Base-by-base conservation (phyloP, 495 filamentous ascomycete genomes). In the Penicillium soppii region DNA sequence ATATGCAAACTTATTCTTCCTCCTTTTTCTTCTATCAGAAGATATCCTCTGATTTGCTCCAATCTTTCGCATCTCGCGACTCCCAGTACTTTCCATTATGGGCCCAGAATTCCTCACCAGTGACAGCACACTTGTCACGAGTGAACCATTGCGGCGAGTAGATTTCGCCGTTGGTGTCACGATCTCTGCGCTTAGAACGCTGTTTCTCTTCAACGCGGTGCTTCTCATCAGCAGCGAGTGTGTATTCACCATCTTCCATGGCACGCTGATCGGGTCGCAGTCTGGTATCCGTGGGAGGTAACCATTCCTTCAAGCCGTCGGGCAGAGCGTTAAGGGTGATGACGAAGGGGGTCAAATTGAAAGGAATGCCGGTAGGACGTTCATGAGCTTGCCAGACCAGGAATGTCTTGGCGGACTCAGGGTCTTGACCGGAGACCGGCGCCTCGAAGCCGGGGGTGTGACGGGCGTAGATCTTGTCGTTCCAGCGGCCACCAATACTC, bases 191-290 rank as follows among this genome's bases (percentile, higher is more conserved):
- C 65, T 82, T 85, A 30, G 85, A 86, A 47, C 94, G 74, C 77
- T 98, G 94, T 57, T 86, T 94, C 76, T 97, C 91, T 71, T 98
- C 94, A 0, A 98, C 81, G 8, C 95, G 80, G 61, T 95, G 92
- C 79, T 98, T 98, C 77, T 98, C 94, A 17, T 77, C 79, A 1
- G 94, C 95, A 8, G 94, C 94, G 39, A 95, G 72, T 58, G 96
- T 91, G n/a, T 98, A 98, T 66, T 91, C 83, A 7, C 95, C 94
- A 46, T 96, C 91, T 66, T 98, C 94, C 94, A 98, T 98, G 1
- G 94, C 94, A n/a, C 95, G 80, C 72, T 98, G 94, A 65, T 98
- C 94, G 0, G 94, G 95, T 15, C 94, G 79, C 30, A 95, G 74
- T 12, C 94, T 79, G 7, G 92, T 94, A 65, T 98, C 94, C 0